Evolutionary conservation across 1,284 basidiomycete genomes (phyloP).

Genomic region (Pseudozyma pruni): DNA sequence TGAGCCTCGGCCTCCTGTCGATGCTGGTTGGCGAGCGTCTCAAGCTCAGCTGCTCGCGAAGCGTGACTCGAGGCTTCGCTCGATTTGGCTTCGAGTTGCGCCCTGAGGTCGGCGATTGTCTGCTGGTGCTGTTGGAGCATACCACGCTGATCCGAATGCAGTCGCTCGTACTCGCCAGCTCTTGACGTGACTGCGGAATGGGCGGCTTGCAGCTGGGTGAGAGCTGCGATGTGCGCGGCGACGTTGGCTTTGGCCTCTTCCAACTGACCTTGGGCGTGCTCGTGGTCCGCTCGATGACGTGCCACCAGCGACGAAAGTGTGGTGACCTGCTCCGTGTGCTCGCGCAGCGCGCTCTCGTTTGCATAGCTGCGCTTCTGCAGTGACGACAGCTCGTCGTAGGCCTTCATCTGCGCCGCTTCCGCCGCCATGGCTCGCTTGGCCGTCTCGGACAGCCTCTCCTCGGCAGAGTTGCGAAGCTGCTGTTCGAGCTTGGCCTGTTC

Average conservation of each 20-base stretch:
- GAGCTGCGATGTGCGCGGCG: slow-evolving; percentile 83
- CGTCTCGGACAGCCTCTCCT: slow-evolving; percentile 83
- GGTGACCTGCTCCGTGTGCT: slow-evolving; percentile 81
- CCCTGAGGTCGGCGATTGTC: slow-evolving; percentile 80
- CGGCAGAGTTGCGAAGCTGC: slow-evolving; percentile 76
- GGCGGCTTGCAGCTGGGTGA: slow-evolving; percentile 85
- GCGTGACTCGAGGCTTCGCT: slow-evolving; percentile 68
- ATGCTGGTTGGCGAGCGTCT: slow-evolving; percentile 75
- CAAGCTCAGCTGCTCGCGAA: slow-evolving; percentile 81
- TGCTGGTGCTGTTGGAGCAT: slow-evolving; percentile 65
- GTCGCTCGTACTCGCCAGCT: slow-evolving; percentile 81
- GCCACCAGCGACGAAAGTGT: slow-evolving; percentile 80
- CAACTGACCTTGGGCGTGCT: slow-evolving; percentile 76
- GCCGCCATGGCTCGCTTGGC: slow-evolving; percentile 81
- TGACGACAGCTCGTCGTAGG: slow-evolving; percentile 77
- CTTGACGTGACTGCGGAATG: slow-evolving; percentile 80
- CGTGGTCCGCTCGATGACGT: slow-evolving; percentile 82
- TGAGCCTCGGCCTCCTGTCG: slow-evolving; percentile 63
- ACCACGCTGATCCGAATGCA: slow-evolving; percentile 71
- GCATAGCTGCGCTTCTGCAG: slow-evolving; percentile 77
- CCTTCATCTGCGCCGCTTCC: slow-evolving; percentile 81
- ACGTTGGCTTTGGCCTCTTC: slow-evolving; percentile 73
- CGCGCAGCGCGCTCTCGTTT: slow-evolving; percentile 79
- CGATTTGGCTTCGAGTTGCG: slow-evolving; percentile 74
- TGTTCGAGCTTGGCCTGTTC: slow-evolving; percentile 73